A percentile compares a stretch with the other conserved stretches of the same genome.
Conservation (phyloP, 805 yeast genomes). For the Candida sakaeoensis region DNA sequence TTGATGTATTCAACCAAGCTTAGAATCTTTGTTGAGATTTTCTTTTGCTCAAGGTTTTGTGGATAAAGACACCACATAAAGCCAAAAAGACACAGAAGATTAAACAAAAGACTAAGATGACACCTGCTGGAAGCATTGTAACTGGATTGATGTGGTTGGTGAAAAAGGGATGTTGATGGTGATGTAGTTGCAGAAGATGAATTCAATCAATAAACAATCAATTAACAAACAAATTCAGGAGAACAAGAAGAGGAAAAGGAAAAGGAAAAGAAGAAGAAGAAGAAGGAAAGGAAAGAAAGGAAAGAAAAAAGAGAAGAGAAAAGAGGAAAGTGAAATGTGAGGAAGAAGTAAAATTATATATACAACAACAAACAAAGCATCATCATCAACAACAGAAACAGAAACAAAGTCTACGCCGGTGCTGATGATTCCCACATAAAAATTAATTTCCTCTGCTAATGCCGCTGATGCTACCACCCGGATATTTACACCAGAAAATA, state of each 20-base stretch:
- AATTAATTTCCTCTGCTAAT: too few relatives aligned
- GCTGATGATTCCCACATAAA: too few relatives aligned
- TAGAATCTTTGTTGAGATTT: constrained; percentile 42
- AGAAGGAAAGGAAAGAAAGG: neutral
- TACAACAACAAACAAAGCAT: too few relatives aligned
- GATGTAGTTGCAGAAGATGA: neutral
- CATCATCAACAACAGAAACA: too few relatives aligned
- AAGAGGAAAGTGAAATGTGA: too few relatives aligned
- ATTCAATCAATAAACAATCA: too few relatives aligned
- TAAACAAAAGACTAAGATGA: constrained; percentile 63
- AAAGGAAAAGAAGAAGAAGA: constrained; percentile 8
- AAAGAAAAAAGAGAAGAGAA: too few relatives aligned
- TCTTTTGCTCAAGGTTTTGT: constrained; percentile 40
- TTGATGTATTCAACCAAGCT: too few relatives aligned
- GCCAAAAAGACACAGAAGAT: constrained; percentile 45
- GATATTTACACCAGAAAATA: too few relatives aligned
- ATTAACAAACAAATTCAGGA: neutral
- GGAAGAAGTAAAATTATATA: too few relatives aligned
- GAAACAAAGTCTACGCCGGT: too few relatives aligned
- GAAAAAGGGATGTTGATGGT: neutral
- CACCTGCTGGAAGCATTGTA: constrained; percentile 69
- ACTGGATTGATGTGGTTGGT: neutral
- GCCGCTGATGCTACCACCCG: too few relatives aligned
- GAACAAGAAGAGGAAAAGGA: neutral
- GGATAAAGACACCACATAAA: constrained; percentile 33